Base-by-base conservation (phyloP, 495 filamentous ascomycete species). In the Clohesyomyces aquaticus region DNA sequence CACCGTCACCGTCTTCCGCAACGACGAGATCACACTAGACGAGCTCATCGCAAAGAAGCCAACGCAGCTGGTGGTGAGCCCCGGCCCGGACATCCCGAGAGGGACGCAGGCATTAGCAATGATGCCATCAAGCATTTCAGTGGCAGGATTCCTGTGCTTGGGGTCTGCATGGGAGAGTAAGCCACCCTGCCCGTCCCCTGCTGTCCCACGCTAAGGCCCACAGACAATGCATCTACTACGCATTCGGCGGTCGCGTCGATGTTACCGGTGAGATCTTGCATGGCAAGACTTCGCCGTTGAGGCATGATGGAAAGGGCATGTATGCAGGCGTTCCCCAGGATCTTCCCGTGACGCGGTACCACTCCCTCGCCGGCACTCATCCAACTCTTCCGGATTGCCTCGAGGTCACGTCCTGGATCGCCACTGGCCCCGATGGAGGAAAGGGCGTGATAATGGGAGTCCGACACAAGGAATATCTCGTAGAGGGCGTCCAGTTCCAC, bases 401-500 rank as follows among this genome's bases (percentile, higher is more conserved):
- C 53, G 91, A 98, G 75, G 88, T 98, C 14, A 87, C 91, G 0
- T 96, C 95, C n/a, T 93, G 88, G 87, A 78, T 84, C 41, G 76
- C 78, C 29, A 74, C 75, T 27, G 83, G 83, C 21, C 80, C 77
- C 28, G 82, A 82, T 73, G 87, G 87, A 35, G 85, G 79, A 18
- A 88, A 86, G 64, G 85, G 86, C 11, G 85, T 98, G 47, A 99
- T 99, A 65, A 98, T 98, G 94, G 94, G 94, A 19, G 87, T 98
- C 11, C 83, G 94, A 21, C 94, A 99, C 78, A 96, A 95, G 76
- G 83, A 93, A 71, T 86, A 89, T 70, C 80, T 90, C 0, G 81
- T 98, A 3, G 94, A 98, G 72, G 94, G 93, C 28, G 92, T 98
- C 18, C 94, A 98, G 73, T 98, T 97, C 74, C 94, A 98, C 71